Conservation (phyloP, 441 rosid genomes). For the Corymbia citriodora region DNA sequence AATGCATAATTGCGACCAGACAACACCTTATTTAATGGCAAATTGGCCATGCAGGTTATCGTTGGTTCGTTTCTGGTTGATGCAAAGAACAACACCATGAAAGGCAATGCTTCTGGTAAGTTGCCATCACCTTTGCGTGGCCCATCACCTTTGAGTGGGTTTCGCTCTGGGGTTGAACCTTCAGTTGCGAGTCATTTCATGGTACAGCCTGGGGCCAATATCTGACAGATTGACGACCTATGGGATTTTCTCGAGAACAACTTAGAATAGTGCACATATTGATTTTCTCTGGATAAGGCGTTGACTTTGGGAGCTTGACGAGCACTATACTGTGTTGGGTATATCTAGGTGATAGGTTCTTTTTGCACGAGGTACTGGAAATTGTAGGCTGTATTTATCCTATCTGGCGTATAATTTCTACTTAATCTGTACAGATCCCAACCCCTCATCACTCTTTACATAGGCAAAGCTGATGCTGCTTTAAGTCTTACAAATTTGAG, state of each 20-base stretch:
- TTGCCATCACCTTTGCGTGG: slow-evolving; percentile 55
- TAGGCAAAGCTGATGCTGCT: neutral
- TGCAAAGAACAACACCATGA: slow-evolving; percentile 41
- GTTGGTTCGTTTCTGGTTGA: slow-evolving; percentile 76
- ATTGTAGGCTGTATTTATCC: neutral
- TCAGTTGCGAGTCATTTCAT: slow-evolving; percentile 50
- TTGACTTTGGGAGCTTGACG: neutral
- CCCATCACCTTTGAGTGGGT: slow-evolving; percentile 45
- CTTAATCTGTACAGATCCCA: neutral
- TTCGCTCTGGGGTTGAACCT: slow-evolving; percentile 49
- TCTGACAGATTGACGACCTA: slow-evolving; percentile 25
- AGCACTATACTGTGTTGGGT: neutral
- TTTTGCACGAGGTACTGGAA: neutral
- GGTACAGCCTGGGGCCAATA: slow-evolving; percentile 53
- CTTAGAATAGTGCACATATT: neutral
- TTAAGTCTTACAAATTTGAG: neutral
- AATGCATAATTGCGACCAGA: neutral
- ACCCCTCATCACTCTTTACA: neutral
- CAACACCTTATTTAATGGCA: neutral
- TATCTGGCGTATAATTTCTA: neutral
- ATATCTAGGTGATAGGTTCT: neutral
- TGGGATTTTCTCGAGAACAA: slow-evolving; percentile 11
- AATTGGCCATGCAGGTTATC: slow-evolving; percentile 51
- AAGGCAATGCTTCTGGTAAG: slow-evolving; percentile 50
- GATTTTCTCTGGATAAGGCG: neutral